A percentile compares a stretch with the other conserved stretches of the same genome.
Evolutionary conservation across 2,329 filamentous ascomycete species (phyloP).

Genomic region (Fusarium coffeatum): DNA sequence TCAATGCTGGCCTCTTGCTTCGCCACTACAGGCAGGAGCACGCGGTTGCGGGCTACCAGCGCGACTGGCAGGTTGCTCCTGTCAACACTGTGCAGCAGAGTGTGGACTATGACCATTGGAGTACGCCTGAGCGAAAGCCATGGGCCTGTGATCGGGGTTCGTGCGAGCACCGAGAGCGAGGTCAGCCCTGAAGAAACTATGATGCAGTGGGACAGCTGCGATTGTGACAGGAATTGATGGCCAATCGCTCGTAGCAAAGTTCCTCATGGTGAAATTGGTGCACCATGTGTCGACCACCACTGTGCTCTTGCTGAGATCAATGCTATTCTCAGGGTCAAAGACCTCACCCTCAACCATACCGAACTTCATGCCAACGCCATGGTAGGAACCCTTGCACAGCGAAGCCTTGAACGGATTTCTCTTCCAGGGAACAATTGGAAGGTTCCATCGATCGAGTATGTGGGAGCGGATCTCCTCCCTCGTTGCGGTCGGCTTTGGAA

Average conservation of each 20-base stretch:
- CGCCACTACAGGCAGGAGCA: neutral
- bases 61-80: neutral
- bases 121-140: fast-evolving
- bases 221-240: neutral
- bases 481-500: neutral
- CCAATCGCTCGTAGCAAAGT: neutral
- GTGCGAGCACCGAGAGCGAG: neutral
- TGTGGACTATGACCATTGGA: neutral
- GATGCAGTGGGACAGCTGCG: neutral
- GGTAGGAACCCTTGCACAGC: neutral
- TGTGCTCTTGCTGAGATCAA: neutral
- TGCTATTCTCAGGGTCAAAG: neutral
- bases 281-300: neutral
- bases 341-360: fast-evolving
- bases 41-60: fast-evolving
- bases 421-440: neutral
- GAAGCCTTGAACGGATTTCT: fast-evolving
- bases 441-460: neutral
- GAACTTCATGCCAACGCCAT: neutral
- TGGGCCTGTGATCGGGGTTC: neutral
- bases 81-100: fast-evolving
- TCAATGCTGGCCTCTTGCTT: neutral
- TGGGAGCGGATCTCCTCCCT: neutral
- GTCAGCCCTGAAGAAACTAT: neutral
- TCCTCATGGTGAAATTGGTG: neutral